phyloP scores from a whole-genome alignment of 495 filamentous ascomycete species.

The Penicillium malachiteum region DNA sequence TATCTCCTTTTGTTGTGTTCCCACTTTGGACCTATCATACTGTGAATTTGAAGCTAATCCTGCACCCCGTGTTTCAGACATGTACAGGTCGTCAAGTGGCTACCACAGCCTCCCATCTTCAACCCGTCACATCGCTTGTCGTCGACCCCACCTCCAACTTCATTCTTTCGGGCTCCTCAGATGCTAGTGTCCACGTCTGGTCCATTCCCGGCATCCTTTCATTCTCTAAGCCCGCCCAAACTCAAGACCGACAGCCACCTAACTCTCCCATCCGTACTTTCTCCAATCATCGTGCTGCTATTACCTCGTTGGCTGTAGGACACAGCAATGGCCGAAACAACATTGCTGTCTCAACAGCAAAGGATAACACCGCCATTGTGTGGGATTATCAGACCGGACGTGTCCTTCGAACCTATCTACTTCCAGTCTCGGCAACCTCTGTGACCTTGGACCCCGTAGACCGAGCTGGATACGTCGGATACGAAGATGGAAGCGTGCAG shows the following conservation, averaged over 20 bases:
- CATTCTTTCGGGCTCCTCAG: slow-evolving; percentile 81
- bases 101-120: slow-evolving; percentile 85
- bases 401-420: slow-evolving; percentile 73
- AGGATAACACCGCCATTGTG: slow-evolving; percentile 77
- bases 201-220: slow-evolving; percentile 71
- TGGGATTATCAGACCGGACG: slow-evolving; percentile 86
- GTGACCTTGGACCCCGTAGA: slow-evolving; percentile 79
- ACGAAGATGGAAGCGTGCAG: slow-evolving; percentile 81
- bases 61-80: slow-evolving; percentile 48
- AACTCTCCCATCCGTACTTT: slow-evolving; percentile 65
- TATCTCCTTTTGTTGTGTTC: not conserved
- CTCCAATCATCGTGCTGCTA: slow-evolving; percentile 74
- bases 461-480: slow-evolving; percentile 76
- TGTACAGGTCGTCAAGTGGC: slow-evolving; percentile 84
- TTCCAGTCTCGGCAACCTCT: slow-evolving; percentile 68
- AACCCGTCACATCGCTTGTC: slow-evolving; percentile 74
- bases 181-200: slow-evolving; percentile 91
- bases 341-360: slow-evolving; percentile 73
- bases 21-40: slow-evolving; percentile 9
- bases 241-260: slow-evolving; percentile 37
- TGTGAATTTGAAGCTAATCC: slow-evolving; percentile 4
- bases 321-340: slow-evolving; percentile 67
- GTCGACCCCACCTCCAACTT: slow-evolving; percentile 71
- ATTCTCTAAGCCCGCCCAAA: slow-evolving; percentile 47
- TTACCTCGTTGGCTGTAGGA: slow-evolving; percentile 67